Conservation (phyloP, 345 rosid species). For the Isatis tinctoria region DNA sequence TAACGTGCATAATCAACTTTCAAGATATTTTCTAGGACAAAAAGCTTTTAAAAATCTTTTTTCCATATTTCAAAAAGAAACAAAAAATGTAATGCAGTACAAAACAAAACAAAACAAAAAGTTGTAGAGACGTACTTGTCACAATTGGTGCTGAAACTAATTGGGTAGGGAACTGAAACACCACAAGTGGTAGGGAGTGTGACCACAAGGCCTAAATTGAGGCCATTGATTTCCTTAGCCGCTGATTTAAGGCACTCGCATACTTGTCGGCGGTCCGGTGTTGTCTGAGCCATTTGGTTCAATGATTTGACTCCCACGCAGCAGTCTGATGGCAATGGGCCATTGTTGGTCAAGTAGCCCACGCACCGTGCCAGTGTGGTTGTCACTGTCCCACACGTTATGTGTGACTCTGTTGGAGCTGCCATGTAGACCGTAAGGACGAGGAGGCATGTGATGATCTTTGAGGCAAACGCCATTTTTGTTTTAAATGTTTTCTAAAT, state of each 20-base stretch:
- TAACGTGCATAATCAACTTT: neutral
- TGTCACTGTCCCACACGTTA: conserved; percentile 39
- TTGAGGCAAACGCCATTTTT: conserved; percentile 28
- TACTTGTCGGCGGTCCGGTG: conserved; percentile 46
- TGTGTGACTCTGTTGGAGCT: conserved; percentile 18
- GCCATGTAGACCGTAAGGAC: conserved; percentile 10
- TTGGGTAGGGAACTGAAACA: conserved; percentile 51
- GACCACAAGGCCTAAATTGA: conserved; percentile 24
- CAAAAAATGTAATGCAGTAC: neutral
- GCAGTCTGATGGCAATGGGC: conserved; percentile 27
- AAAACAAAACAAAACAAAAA: neutral
- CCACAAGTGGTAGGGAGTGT: conserved; percentile 46
- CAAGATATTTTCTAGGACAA: neutral
- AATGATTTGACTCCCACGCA: conserved; percentile 42
- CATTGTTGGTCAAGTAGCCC: conserved; percentile 22
- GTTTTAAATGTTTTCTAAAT: neutral
- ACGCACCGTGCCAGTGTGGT: conserved; percentile 34
- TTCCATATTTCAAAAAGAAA: neutral
- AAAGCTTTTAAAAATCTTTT: neutral
- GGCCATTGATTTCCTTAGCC: neutral
- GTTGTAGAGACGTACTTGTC: conserved; percentile 28
- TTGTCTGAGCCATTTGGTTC: conserved; percentile 35
- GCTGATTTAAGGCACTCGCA: conserved; percentile 44
- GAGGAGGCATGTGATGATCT: conserved; percentile 26
- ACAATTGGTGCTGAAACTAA: conserved; percentile 51